phyloP scores from a whole-genome alignment of 1,139 yeast species.

The Geotrichum fermentans region DNA sequence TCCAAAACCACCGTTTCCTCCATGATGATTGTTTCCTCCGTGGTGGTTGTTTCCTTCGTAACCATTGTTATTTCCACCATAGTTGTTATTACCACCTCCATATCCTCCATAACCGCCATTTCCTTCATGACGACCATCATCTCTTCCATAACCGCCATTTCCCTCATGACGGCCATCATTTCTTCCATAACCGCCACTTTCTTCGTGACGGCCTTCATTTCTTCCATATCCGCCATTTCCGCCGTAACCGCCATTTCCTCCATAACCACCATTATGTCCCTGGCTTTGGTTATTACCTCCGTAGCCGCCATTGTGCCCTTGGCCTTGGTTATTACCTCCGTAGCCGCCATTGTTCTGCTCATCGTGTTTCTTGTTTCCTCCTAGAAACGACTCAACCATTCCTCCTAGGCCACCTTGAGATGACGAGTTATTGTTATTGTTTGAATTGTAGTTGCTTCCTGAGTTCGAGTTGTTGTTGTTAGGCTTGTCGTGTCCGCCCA shows the following conservation, averaged over 20 bases:
- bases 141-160: conserved; percentile 1
- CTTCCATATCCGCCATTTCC: conserved; percentile 2
- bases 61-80: conserved; percentile 1
- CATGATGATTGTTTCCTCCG: conserved; percentile 1
- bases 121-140: background rate
- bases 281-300: conserved; percentile 7
- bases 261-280: conserved; percentile 1
- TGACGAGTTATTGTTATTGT: background rate
- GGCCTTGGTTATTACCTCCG: background rate
- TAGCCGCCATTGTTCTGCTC: background rate
- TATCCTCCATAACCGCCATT: conserved; percentile 7
- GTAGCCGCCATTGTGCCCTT: conserved; percentile 1
- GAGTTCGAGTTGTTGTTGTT: background rate
- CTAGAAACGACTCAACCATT: conserved; percentile 1
- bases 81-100: conserved; percentile 1
- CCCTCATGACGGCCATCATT: conserved; percentile 5
- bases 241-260: background rate
- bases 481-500: conserved; percentile 4
- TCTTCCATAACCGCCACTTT: conserved; percentile 3
- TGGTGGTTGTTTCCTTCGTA: background rate
- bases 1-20: background rate
- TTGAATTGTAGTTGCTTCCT: background rate
- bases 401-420: background rate
- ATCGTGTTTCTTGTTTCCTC: conserved; percentile 6
- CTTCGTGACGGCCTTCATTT: conserved; percentile 1